Evolutionary conservation across 108 stramenopile genomes (phyloP).

Genomic region (Pseudonitzschia pungens): DNA sequence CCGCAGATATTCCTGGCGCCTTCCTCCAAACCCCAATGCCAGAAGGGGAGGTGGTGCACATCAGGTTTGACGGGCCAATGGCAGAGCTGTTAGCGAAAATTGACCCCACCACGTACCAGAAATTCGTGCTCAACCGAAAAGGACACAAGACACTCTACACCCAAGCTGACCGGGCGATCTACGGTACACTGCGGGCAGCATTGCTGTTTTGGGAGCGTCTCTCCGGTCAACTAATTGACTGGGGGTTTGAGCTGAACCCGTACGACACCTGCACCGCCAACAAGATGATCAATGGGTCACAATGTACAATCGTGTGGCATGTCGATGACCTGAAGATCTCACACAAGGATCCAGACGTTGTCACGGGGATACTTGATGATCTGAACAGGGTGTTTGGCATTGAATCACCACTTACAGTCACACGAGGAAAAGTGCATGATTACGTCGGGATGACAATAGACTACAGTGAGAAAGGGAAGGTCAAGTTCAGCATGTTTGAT

Average conservation of each 20-base stretch:
- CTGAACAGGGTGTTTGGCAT: slow-evolving; percentile 22
- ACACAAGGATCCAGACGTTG: slow-evolving; percentile 27
- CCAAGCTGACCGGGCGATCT: slow-evolving; percentile 39
- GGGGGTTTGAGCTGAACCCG: slow-evolving; percentile 51
- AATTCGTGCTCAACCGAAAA: slow-evolving; percentile 11
- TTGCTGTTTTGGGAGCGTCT: slow-evolving; percentile 36
- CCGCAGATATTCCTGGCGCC: slow-evolving; percentile 39
- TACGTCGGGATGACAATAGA: slow-evolving; percentile 49
- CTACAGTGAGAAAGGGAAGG: slow-evolving; percentile 3
- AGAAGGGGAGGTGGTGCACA: background rate
- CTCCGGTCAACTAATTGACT: slow-evolving; percentile 7
- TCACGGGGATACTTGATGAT: background rate
- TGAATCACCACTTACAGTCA: slow-evolving; percentile 16
- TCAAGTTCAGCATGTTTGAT: too few species aligned
- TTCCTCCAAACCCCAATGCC: slow-evolving; percentile 32
- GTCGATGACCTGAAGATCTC: slow-evolving; percentile 44
- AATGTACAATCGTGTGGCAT: slow-evolving; percentile 15
- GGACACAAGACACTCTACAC: slow-evolving; percentile 40
- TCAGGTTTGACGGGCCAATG: background rate
- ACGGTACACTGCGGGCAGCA: slow-evolving; percentile 36
- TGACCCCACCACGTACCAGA: background rate
- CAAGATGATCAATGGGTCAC: slow-evolving; percentile 22
- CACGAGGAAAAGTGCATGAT: slow-evolving; percentile 24
- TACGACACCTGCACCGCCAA: slow-evolving; percentile 60
- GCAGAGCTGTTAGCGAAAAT: slow-evolving; percentile 13